phyloP scores from a whole-genome alignment of 345 rosid genomes.

The Eucalyptus pauciflora region DNA sequence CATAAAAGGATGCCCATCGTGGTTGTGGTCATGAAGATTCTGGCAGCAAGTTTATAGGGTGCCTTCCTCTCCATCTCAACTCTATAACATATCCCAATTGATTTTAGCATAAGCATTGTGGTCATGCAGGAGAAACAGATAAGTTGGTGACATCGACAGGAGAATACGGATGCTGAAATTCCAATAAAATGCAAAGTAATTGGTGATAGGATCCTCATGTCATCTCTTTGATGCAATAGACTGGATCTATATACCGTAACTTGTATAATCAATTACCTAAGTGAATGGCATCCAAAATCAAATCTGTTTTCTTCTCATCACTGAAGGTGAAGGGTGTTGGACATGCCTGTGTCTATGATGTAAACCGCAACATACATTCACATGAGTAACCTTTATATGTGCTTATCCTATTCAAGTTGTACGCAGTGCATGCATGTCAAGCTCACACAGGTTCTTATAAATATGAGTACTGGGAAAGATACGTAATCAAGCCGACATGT shows the following conservation, averaged over 20 bases:
- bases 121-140: neutral
- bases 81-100: neutral
- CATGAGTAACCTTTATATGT: neutral
- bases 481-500: neutral
- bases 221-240: neutral
- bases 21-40: neutral
- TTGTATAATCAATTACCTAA: neutral
- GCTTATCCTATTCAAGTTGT: neutral
- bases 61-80: neutral
- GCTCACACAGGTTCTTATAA: neutral
- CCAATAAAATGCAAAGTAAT: neutral
- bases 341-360: neutral
- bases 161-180: neutral
- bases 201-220: neutral
- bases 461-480: neutral
- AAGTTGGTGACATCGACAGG: neutral
- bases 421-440: neutral
- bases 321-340: neutral
- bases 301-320: neutral
- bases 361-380: neutral
- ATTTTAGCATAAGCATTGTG: neutral
- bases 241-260: neutral
- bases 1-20: neutral
- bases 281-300: neutral
- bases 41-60: neutral